Percentiles rank a stretch among this genome's conserved stretches.
Conservation (phyloP, 306 rosid genomes). For the Cyclanthera cordifolia region DNA sequence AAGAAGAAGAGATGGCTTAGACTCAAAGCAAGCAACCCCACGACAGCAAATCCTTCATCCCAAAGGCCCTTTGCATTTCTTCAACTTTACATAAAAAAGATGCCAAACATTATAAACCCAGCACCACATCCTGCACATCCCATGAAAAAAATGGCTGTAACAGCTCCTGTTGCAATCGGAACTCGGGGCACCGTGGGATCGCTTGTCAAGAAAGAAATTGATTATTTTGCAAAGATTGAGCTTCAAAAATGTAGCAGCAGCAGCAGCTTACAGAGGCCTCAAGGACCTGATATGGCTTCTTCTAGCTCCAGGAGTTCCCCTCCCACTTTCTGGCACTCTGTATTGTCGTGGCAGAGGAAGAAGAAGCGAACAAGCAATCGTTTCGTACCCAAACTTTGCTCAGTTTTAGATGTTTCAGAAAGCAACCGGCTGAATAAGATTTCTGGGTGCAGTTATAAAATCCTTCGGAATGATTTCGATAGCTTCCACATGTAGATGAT, state of each 20-base stretch:
- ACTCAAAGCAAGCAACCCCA: constrained; percentile 35
- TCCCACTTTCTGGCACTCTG: constrained; percentile 45
- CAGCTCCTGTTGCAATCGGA: constrained; percentile 60
- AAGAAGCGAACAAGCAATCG: constrained; percentile 24
- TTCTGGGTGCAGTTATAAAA: constrained; percentile 45
- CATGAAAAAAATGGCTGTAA: constrained; percentile 36
- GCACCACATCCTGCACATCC: constrained; percentile 20
- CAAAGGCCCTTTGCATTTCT: constrained; percentile 21
- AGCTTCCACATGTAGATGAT: constrained; percentile 23
- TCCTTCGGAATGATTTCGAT: constrained; percentile 43
- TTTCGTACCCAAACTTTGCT: constrained; percentile 42
- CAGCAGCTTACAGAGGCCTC: constrained; percentile 26
- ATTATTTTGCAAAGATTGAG: constrained; percentile 58
- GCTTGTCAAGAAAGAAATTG: constrained; percentile 60
- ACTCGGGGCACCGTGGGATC: constrained; percentile 79
- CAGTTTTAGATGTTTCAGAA: constrained; percentile 35
- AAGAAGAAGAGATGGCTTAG: constrained; percentile 24
- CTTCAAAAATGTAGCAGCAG: constrained; percentile 30
- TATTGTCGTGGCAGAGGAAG: constrained; percentile 48
- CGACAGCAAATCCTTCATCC: neutral
- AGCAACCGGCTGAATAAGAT: constrained; percentile 28
- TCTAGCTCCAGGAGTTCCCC: constrained; percentile 23
- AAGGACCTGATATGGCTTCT: constrained; percentile 21
- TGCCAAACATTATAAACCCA: constrained; percentile 13
- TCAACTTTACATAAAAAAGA: too few relatives aligned